Base-by-base conservation (phyloP, 768 basidiomycete species). In the Serendipita indica region DNA sequence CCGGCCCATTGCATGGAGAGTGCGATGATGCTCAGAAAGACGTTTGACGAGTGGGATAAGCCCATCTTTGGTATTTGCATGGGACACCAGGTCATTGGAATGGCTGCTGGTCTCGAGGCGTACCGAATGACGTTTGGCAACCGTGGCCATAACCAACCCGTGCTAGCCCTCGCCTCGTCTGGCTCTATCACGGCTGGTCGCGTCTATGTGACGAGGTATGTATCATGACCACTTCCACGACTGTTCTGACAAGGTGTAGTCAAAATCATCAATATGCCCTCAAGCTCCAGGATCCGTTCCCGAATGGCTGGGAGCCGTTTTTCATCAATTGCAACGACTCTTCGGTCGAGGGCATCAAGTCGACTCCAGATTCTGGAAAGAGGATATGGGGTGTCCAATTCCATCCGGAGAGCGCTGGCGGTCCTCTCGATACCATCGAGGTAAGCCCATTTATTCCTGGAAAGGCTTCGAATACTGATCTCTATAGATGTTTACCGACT, bases 281-380 rank as follows among this genome's bases (percentile, higher is more conserved):
- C 60, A 85, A 82, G 68, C 73, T 98, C 57, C 83, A 85, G 62
- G 94, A 98, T 67, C 87, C 91, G 2, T 96, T 97, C 87, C 96
- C 96, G 27, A 74, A 77, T 60, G 96, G 92, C 16, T 99, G 91
- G 92, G 91, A 94, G 65, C 94, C 94, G 0, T 98, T 94, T 79
- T 99, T 99, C 77, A 94, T 98, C 75, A 99, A 97, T 73, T 96
- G 91, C 73, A 98, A 97, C 67, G 94, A 98, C 72, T 97, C 94
- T 14, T 96, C 91, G 0, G 92, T 98, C 14, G 96, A 98, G 69
- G 96, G 96, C 35, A 96, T 98, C 77, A 97, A 92, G 72, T 93
- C 91, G 16, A 96, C 96, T 1, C 67, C 74, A 0, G 86, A 83
- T 7, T 92, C 90, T 22, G 91, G 91, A 58, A 90, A 84, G 74